Base-by-base conservation (phyloP, 2,329 filamentous ascomycete genomes). In the Fusarium torulosum region DNA sequence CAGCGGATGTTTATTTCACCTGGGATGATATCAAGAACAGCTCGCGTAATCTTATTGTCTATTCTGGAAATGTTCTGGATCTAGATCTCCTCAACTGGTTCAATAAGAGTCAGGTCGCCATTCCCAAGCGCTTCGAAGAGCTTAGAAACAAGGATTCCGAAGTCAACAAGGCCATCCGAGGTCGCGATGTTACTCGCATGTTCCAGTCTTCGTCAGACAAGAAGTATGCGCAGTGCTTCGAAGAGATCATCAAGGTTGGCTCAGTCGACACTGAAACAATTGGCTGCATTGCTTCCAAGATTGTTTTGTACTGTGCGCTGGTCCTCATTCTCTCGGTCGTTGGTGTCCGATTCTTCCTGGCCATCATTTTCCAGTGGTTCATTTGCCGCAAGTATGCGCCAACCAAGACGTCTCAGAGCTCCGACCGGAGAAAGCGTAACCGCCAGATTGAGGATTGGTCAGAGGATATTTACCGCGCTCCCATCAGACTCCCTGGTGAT, bases 371-470 rank as follows among this genome's bases (percentile, higher is more conserved):
- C 83, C 93, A 97, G 75, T 99, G 96, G 96, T 97, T 99, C 80
- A 84, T 98, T 69, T 91, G 92, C 77, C 90, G 91, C 71, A 90
- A 90, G 67, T 98, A 95, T 75, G 94, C 91, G 5, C 93, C 95
- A 1, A 82, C 86, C 46, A 97, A 93, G 79, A 97, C 95, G 1
- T 95, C 93, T 4, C 90, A 97, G 78, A 89, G 88, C 17, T 89
- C 90, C 7, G 88, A 96, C 77, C 88, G 90, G 69, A 94, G 95
- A 77, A 91, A 94, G 80, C 90, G 96, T 60, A 91, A 94, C 71
- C 89, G 91, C 72, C 94, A 98, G 80, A 99, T 99, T 69, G 96
- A 99, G 78, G 95, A 97, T 74, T 99, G 96, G 96, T 91, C 91
- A 15, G 93, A 98, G 69, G 96, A 99, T 75, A 99, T 99, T 73